Base-by-base conservation (phyloP, 345 rosid species). In the Pistacia vera region DNA sequence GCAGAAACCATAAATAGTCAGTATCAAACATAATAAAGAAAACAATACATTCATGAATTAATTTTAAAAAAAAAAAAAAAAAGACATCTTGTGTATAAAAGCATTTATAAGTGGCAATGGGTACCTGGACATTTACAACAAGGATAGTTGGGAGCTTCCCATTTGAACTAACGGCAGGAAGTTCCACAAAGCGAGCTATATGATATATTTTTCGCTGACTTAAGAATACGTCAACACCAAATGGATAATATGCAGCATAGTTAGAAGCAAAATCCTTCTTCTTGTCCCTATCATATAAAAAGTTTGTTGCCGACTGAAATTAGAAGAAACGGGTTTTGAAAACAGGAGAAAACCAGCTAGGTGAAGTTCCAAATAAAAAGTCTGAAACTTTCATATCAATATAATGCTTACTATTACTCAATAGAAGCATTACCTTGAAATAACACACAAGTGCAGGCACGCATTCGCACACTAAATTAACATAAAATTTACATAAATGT, bases 121-220 rank as follows among this genome's bases (percentile, higher is more conserved):
- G 44, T 85, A 95, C 99, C 98, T 95, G 99, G 67, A 92, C 88
- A 82, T 93, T 95, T 71, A 95, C 97, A 60, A 95, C 86, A 77
- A 95, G 98, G 48, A 95, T 78, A 63, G 85, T 51, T 65, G 99
- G 99, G 56, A 89, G 88, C 82, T 89, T 89, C 56, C 88, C 85
- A 22, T 88, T 82, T 73, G 88, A 69, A 72, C 77, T 80, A 72
- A 80, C 60, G 46, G 73, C 72, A 2, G 99, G 99, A 73, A 93
- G 97, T 74, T 93, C 90, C 64, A 95, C 95, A 81, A 85, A 87
- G 63, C 84, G 90, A 78, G 95, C 93, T 66, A 93, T 82, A 81
- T 95, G 99, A 72, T 88, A 72, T 86, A 95, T 84, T 81, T 95
- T 95, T 81, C 78, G 83, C 62, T 77, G 90, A 36, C 89, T 85